Evolutionary conservation across 2,329 filamentous ascomycete genomes (phyloP).

Genomic region (Fusarium paranaense): DNA sequence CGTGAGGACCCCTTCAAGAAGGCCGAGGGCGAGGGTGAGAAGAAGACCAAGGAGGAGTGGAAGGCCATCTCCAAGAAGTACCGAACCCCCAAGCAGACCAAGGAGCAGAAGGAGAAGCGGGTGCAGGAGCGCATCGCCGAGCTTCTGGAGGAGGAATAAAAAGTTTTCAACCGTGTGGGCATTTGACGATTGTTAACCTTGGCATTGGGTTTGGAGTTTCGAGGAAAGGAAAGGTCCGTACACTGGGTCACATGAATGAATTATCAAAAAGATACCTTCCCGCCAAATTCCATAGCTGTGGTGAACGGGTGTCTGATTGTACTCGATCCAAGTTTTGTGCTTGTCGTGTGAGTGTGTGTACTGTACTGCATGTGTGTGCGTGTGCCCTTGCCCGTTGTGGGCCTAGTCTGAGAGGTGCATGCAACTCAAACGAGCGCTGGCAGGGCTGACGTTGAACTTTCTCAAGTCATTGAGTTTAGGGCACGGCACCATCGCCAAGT

Average conservation of each 20-base stretch:
- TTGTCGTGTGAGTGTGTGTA: slow-evolving; percentile 1
- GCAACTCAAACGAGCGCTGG: neutral
- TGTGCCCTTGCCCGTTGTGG: slow-evolving; percentile 4
- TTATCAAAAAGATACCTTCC: slow-evolving; percentile 49
- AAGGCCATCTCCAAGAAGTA: slow-evolving; percentile 96
- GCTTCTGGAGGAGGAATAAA: slow-evolving; percentile 69
- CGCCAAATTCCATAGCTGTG: slow-evolving; percentile 46
- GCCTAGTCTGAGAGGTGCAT: neutral
- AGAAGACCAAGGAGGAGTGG: slow-evolving; percentile 98
- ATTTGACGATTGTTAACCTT: slow-evolving; percentile 47
- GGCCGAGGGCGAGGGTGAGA: slow-evolving; percentile 76
- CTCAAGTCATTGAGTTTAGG: neutral
- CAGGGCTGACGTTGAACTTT: slow-evolving; percentile 4
- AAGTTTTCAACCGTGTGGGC: slow-evolving; percentile 41
- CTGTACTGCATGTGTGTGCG: slow-evolving; percentile 1
- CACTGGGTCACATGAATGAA: slow-evolving; percentile 53
- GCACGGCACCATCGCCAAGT: neutral
- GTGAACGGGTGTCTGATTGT: slow-evolving; percentile 46
- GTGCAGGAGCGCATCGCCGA: slow-evolving; percentile 93
- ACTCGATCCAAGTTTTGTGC: slow-evolving; percentile 28
- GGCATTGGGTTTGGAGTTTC: slow-evolving; percentile 55
- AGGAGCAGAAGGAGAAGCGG: slow-evolving; percentile 83
- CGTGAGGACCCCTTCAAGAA: slow-evolving; percentile 99
- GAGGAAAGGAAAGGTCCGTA: slow-evolving; percentile 50
- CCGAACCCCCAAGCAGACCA: slow-evolving; percentile 80